phyloP scores from a whole-genome alignment of 306 rosid genomes.

The Cucumis hystrix region DNA sequence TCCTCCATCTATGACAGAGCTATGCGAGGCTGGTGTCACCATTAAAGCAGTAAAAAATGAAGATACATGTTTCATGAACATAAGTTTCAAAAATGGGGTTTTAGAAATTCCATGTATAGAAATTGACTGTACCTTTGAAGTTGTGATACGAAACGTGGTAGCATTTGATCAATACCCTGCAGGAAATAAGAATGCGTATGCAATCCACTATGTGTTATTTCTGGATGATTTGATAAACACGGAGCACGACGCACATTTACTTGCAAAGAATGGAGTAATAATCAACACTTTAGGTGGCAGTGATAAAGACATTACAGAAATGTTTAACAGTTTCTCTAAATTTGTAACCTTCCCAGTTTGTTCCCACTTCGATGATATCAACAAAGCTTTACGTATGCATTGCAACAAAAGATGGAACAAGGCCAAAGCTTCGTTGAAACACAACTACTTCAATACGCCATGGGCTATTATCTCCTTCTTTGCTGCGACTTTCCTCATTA shows the following conservation, averaged over 20 bases:
- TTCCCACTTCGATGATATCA: too few species aligned
- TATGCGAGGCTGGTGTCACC: neutral
- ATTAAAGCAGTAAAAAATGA: neutral
- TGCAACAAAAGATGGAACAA: neutral
- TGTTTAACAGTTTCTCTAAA: neutral
- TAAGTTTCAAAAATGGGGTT: neutral
- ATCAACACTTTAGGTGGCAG: neutral
- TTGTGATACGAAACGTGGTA: neutral
- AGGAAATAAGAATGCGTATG: neutral
- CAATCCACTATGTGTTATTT: neutral
- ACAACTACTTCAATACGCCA: neutral
- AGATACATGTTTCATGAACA: neutral
- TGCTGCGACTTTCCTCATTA: neutral
- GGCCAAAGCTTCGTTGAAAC: neutral
- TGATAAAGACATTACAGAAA: neutral
- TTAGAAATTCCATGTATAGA: neutral
- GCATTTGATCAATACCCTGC: constrained; percentile 14
- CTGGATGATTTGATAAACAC: neutral
- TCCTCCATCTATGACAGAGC: neutral
- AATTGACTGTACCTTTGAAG: neutral
- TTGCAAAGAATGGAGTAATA: neutral
- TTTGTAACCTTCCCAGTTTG: too few species aligned
- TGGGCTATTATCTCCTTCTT: neutral
- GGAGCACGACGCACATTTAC: neutral
- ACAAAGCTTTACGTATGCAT: neutral